Evolutionary conservation across 1,139 yeast species (phyloP).

Genomic region (Pichia sp.): DNA sequence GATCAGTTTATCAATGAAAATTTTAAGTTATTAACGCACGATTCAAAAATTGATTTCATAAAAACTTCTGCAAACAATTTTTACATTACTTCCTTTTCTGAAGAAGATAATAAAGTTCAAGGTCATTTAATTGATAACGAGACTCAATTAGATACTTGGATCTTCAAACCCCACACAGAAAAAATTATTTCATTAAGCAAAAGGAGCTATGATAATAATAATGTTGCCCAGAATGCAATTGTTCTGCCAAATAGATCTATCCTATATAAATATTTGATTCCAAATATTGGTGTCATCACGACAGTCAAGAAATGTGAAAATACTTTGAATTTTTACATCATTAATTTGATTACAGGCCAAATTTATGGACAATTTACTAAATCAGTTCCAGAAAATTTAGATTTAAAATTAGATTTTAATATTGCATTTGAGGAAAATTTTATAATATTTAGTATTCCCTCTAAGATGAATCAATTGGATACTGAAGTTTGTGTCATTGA

Average conservation of each 20-base stretch:
- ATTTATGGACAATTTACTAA: constrained; percentile 35
- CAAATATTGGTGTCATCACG: constrained; percentile 56
- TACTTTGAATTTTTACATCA: constrained; percentile 40
- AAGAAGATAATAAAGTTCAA: constrained; percentile 6
- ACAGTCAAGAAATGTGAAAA: constrained; percentile 33
- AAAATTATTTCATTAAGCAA: constrained; percentile 36
- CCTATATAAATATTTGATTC: constrained; percentile 77
- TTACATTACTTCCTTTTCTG: constrained; percentile 12
- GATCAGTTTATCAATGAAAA: constrained; percentile 2
- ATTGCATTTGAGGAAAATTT: constrained; percentile 77
- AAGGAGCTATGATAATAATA: constrained; percentile 39
- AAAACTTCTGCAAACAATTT: constrained; percentile 14
- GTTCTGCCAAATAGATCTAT: constrained; percentile 68
- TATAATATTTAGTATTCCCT: constrained; percentile 61
- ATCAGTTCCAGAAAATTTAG: background rate
- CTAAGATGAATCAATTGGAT: constrained; percentile 40
- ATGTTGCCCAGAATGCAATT: constrained; percentile 62
- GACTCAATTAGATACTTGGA: constrained; percentile 19
- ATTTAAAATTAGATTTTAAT: constrained; percentile 31
- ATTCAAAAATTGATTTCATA: constrained; percentile 4
- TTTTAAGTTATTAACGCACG: constrained; percentile 6
- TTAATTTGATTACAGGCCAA: constrained; percentile 70
- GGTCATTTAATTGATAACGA: constrained; percentile 14
- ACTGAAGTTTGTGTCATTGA: constrained; percentile 69
- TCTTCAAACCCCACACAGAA: constrained; percentile 1